Conservation (phyloP, 1,139 yeast genomes). For the Candida anutae region DNA sequence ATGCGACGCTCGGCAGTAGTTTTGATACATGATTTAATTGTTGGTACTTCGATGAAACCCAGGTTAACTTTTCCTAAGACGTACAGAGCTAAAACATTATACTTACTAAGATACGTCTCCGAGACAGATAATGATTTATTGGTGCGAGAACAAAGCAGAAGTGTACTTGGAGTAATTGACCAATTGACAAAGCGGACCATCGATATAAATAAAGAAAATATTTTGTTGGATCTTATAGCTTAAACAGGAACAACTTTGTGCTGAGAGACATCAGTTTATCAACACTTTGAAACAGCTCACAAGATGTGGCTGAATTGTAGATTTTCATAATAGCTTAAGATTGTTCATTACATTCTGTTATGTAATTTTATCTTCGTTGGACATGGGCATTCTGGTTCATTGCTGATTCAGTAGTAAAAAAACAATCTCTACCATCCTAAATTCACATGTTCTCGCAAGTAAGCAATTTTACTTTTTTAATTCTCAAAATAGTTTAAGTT, state of each 20-base stretch:
- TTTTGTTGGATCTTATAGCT: neutral
- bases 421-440: too few relatives aligned
- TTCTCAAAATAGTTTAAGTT: too few relatives aligned
- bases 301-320: neutral
- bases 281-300: too few relatives aligned
- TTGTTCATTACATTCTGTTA: too few relatives aligned
- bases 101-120: conserved; percentile 34
- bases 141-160: conserved; percentile 50
- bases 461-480: too few relatives aligned
- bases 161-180: conserved; percentile 35
- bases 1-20: conserved; percentile 75
- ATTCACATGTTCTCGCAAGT: too few relatives aligned
- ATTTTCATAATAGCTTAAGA: too few relatives aligned
- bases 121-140: conserved; percentile 49
- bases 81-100: conserved; percentile 35
- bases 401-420: too few relatives aligned
- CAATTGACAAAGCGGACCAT: conserved; percentile 20
- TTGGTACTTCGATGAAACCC: conserved; percentile 33
- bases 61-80: conserved; percentile 43
- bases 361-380: too few relatives aligned
- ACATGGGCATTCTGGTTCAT: too few relatives aligned
- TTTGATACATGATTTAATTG: conserved; percentile 55
- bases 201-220: conserved; percentile 3
- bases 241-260: too few relatives aligned
- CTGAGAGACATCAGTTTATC: too few relatives aligned